phyloP scores from a whole-genome alignment of 2,329 filamentous ascomycete genomes.

The Aureobasidium melanogenum region DNA sequence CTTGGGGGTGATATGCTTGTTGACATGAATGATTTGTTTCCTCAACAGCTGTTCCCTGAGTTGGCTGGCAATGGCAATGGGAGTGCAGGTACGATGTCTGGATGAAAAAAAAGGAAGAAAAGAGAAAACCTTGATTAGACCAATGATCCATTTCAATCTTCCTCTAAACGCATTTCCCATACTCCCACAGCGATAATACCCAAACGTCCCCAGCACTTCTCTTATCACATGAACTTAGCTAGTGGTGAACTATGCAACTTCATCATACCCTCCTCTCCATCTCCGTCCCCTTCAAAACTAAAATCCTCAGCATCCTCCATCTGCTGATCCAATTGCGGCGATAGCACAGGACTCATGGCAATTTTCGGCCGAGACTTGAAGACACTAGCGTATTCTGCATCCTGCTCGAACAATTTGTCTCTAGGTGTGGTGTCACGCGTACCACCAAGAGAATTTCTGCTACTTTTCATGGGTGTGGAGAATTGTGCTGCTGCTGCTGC shows the following conservation, averaged over 20 bases:
- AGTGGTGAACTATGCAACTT: neutral
- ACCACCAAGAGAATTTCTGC: neutral
- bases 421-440: conserved; percentile 41
- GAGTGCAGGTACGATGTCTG: neutral
- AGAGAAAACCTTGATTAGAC: no score
- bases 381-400: conserved; percentile 69
- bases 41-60: neutral
- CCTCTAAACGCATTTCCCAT: no score
- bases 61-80: neutral
- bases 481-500: conserved; percentile 36
- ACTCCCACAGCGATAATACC: no score
- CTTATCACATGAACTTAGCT: neutral
- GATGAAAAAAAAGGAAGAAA: no score
- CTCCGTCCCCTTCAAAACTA: neutral
- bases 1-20: neutral
- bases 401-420: conserved; percentile 61
- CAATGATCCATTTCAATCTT: no score
- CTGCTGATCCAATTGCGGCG: neutral
- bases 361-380: conserved; percentile 80
- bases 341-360: conserved; percentile 56
- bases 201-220: no score
- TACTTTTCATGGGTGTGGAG: conserved; percentile 39
- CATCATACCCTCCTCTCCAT: neutral
- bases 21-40: neutral
- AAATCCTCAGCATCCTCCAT: neutral